These are phyloP conservation scores for Saccharum officinarum DNA, from an alignment of 176 grass and related monocot species.

Conservation along the genomic window DNA sequence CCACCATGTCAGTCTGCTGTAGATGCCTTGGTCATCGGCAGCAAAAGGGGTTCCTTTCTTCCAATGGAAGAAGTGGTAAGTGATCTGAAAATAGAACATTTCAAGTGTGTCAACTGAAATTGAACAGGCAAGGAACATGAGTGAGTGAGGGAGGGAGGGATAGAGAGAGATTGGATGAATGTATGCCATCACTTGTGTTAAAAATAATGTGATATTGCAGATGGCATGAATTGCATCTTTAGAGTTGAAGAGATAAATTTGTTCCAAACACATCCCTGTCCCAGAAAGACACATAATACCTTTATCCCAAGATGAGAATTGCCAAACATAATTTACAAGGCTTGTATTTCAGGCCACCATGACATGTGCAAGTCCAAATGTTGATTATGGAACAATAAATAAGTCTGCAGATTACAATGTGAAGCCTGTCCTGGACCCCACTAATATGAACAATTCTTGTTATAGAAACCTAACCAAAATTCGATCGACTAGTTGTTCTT, in stretches of 20 bases:
- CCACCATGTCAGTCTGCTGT: slow-evolving; percentile 69
- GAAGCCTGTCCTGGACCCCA: not conserved
- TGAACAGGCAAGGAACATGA: not conserved
- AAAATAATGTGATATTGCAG: not conserved
- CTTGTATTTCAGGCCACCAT: not conserved
- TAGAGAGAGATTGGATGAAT: too few relatives aligned
- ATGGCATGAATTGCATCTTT: not conserved
- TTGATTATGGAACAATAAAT: not conserved
- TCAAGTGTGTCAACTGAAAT: not conserved
- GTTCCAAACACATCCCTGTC: not conserved
- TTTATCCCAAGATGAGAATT: not conserved
- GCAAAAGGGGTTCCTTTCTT: slow-evolving; percentile 72
- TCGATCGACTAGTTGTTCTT: not conserved
- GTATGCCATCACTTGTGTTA: too few relatives aligned
- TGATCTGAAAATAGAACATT: slow-evolving; percentile 37
- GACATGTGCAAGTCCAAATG: not conserved
- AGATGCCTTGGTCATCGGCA: slow-evolving; percentile 65
- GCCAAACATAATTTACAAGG: not conserved
- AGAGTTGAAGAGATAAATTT: not conserved
- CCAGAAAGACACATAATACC: not conserved
- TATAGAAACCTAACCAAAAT: not conserved
- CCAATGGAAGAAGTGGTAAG: slow-evolving; percentile 68
- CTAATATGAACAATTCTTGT: not conserved
- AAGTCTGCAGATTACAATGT: not conserved
- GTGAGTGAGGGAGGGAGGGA: too few relatives aligned